Evolutionary conservation across 805 yeast species (phyloP).

Genomic region (Candida pini): DNA sequence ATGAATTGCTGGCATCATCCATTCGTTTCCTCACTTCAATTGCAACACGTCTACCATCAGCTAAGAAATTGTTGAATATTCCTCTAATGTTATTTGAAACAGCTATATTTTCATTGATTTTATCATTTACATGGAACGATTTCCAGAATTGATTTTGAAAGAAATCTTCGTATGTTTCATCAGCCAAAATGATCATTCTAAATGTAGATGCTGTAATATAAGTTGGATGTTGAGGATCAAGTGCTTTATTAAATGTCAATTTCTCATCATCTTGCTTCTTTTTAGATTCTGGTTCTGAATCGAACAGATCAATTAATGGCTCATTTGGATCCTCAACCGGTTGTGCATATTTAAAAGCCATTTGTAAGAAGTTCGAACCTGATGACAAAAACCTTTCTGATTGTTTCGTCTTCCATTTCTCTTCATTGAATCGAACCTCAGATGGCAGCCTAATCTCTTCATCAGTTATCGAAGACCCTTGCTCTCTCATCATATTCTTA

Average conservation of each 20-base stretch:
- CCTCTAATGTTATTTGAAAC: constrained; percentile 62
- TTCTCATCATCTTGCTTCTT: constrained; percentile 15
- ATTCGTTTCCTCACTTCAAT: constrained; percentile 82
- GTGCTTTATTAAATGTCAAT: constrained; percentile 66
- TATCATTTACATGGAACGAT: constrained; percentile 63
- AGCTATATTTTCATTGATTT: constrained; percentile 33
- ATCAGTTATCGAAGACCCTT: constrained; percentile 22
- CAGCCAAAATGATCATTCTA: constrained; percentile 91
- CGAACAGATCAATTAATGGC: constrained; percentile 38
- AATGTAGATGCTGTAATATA: constrained; percentile 78
- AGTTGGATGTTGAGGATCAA: constrained; percentile 75
- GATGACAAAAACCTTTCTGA: constrained; percentile 80
- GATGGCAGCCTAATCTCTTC: constrained; percentile 47
- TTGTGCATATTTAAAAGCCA: constrained; percentile 87
- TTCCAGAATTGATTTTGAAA: constrained; percentile 63
- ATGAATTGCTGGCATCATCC: constrained; percentile 53
- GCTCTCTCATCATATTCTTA: constrained; percentile 28
- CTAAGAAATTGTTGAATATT: constrained; percentile 84
- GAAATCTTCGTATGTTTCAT: constrained; percentile 84
- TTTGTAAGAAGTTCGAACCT: constrained; percentile 77
- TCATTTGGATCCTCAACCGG: constrained; percentile 47
- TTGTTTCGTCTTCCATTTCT: constrained; percentile 56
- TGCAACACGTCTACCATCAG: constrained; percentile 91
- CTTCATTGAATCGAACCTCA: constrained; percentile 58
- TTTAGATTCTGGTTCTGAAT: constrained; percentile 28